phyloP scores from a whole-genome alignment of 108 stramenopile genomes.

The Stephanodiscus minutulus region DNA sequence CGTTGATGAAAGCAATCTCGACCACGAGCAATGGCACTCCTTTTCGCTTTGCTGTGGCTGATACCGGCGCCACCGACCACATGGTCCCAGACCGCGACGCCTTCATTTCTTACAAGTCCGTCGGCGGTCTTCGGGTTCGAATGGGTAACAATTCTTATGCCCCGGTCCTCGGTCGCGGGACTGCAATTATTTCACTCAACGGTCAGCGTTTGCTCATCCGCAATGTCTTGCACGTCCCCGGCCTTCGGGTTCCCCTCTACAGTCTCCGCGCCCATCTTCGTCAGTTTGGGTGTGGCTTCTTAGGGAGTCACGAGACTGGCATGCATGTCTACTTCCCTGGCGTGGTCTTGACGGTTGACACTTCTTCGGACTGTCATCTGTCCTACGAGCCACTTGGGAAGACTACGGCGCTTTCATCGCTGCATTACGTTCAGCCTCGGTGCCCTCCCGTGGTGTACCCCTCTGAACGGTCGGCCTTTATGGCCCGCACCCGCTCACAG shows the following conservation, averaged over 20 bases:
- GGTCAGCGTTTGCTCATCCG: not conserved
- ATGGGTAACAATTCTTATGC: constrained; percentile 6
- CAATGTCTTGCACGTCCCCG: constrained; percentile 12
- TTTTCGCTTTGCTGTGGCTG: not conserved
- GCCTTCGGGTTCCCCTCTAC: constrained; percentile 2
- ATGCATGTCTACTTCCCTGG: too few species aligned
- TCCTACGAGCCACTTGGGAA: too few species aligned
- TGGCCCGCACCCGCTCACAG: too few species aligned
- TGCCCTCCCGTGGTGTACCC: too few species aligned
- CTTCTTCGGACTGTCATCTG: too few species aligned
- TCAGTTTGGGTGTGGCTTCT: not conserved
- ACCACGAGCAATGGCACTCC: too few species aligned
- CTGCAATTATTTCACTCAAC: not conserved
- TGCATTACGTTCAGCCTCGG: too few species aligned
- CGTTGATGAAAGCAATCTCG: too few species aligned
- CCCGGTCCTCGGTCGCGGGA: not conserved
- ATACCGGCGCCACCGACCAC: constrained; percentile 10
- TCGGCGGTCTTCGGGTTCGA: not conserved
- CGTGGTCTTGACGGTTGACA: too few species aligned
- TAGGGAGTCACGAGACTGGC: too few species aligned
- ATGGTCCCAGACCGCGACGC: constrained; percentile 1
- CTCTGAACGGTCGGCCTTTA: too few species aligned
- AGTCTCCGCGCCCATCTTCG: constrained; percentile 3
- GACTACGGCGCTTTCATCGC: too few species aligned
- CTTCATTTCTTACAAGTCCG: constrained; percentile 1